phyloP scores from a whole-genome alignment of 345 rosid species.

The Dipteronia sinensis region DNA sequence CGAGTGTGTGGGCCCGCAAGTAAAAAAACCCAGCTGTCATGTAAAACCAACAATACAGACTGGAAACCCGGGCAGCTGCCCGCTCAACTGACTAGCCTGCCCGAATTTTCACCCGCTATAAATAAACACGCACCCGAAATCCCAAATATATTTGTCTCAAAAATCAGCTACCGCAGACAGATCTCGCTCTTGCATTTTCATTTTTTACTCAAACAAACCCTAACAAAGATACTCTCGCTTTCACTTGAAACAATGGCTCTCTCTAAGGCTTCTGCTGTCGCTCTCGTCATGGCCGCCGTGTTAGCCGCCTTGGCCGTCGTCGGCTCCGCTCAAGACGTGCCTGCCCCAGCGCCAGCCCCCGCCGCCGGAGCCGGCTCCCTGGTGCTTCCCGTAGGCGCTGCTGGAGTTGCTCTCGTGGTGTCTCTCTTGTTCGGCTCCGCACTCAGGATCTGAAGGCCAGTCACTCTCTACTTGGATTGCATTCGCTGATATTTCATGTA shows the following conservation, averaged over 20 bases:
- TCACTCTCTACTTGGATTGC: not conserved
- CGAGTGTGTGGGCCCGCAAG: not conserved
- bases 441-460: constrained; percentile 48
- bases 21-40: constrained; percentile 6
- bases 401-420: constrained; percentile 37
- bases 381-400: constrained; percentile 43
- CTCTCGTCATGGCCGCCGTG: constrained; percentile 32
- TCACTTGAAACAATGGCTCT: constrained; percentile 41
- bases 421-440: constrained; percentile 51
- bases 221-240: not conserved
- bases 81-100: constrained; percentile 20
- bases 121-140: constrained; percentile 16
- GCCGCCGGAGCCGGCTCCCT: constrained; percentile 47
- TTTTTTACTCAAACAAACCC: not conserved
- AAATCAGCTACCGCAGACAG: not conserved
- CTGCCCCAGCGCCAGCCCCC: constrained; percentile 65
- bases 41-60: constrained; percentile 28
- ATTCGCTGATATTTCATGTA: not conserved
- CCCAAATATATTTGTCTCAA: too few species aligned
- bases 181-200: not conserved
- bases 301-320: constrained; percentile 38
- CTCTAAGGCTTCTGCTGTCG: constrained; percentile 33
- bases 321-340: constrained; percentile 41
- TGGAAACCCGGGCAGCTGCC: constrained; percentile 39
- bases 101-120: constrained; percentile 24